phyloP scores from a whole-genome alignment of 75 land plant species.

The Isoetes taiwanensis region DNA sequence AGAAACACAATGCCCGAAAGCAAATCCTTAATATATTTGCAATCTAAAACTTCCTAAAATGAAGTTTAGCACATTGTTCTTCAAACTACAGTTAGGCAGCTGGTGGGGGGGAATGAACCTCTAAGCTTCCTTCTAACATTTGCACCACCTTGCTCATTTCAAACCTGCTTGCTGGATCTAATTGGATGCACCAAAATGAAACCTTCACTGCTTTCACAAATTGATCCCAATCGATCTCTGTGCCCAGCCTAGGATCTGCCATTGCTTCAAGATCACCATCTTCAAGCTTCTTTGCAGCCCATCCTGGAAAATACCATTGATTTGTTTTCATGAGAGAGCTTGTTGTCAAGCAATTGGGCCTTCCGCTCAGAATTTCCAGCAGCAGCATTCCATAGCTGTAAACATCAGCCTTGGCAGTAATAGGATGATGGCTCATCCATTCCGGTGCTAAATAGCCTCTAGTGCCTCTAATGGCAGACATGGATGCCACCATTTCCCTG shows the following conservation, averaged over 20 bases:
- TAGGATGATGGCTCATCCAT: too few species aligned
- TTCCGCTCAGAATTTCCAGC: constrained; percentile 14
- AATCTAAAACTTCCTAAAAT: too few species aligned
- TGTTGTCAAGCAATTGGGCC: too few species aligned
- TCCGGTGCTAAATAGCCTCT: too few species aligned
- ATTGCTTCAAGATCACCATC: background rate
- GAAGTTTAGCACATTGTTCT: too few species aligned
- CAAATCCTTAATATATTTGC: too few species aligned
- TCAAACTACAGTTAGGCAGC: too few species aligned
- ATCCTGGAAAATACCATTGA: too few species aligned
- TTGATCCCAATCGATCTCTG: constrained; percentile 6
- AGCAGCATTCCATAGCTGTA: constrained; percentile 18
- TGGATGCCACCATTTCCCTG: too few species aligned
- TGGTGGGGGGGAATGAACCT: constrained; percentile 18
- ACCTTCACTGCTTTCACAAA: constrained; percentile 16
- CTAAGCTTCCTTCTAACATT: constrained; percentile 14
- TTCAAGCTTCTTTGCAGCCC: constrained; percentile 12
- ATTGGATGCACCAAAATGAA: constrained; percentile 26
- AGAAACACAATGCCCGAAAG: too few species aligned
- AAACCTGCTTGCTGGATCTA: constrained; percentile 8
- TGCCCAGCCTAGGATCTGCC: constrained; percentile 10
- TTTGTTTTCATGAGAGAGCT: too few species aligned
- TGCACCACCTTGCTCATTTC: constrained; percentile 15
- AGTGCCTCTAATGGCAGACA: too few species aligned
- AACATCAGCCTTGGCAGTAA: constrained; percentile 13